Base-by-base conservation (phyloP, 805 yeast genomes). In the Ogataea naganishii region DNA sequence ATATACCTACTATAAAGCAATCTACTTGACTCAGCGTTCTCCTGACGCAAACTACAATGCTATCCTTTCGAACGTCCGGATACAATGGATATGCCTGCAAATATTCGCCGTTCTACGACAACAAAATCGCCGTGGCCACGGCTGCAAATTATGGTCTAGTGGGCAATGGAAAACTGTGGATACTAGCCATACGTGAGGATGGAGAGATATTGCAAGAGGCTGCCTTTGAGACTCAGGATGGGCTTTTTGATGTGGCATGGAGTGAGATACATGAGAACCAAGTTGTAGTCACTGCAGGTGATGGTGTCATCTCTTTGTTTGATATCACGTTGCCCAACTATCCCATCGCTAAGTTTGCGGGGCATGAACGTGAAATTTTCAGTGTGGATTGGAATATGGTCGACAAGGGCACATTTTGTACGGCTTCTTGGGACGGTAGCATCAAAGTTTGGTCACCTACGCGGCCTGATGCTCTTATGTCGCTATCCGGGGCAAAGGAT, bases 101-200 rank as follows among this genome's bases (percentile, higher is more conserved):
- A 45, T 92, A 89, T 60, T 85, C 96, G 0, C 96, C 97, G 2
- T 89, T 76, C 46, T 82, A 75, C 44, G 97, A 89, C 54, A 83
- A 81, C 58, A 81, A 83, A 46, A 47, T 89, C 14, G 96, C 95
- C 0, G 89, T 85, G 19, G 94, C 95, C 1, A 67, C 94, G 0
- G 79, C 95, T 1, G 85, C 96, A 17, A 92, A 89, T 58, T 89
- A 76, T 53, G 97, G 97, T 2, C 61, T 89, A 4, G 95, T 86
- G 3, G 98, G 98, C 3, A 89, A 89, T 53, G 98, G 98, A 5
- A 69, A 83, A 41, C 60, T 89, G 18, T 78, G 62, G 41, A 63
- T 89, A 1, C 59, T 89, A 15, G 75, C 74, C 28, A 81, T 89
- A 27, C 71, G 67, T 30, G 71, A 74, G 14, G 58, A 64, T 37